phyloP scores from a whole-genome alignment of 2,329 filamentous ascomycete genomes.

The Pseudopithomyces chartarum region DNA sequence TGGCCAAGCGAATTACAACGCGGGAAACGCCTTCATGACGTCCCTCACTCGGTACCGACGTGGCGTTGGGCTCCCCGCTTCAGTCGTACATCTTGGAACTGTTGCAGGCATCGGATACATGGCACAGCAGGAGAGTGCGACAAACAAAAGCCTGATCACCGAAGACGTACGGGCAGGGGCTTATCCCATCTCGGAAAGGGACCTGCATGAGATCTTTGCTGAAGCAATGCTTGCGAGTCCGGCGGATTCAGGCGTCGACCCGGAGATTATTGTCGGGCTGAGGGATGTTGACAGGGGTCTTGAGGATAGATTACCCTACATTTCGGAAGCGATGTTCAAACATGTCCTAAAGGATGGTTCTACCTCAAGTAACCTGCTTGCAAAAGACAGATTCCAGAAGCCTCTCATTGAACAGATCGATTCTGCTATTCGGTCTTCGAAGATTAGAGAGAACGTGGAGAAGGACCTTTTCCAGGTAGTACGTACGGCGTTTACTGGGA shows the following conservation, averaged over 20 bases:
- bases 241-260: slow-evolving; percentile 3
- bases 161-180: background rate
- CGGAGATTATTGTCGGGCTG: slow-evolving; percentile 17
- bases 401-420: slow-evolving; percentile 8
- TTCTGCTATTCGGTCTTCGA: background rate
- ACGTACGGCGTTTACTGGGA: background rate
- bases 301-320: background rate
- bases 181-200: slow-evolving; percentile 15
- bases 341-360: background rate
- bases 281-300: slow-evolving; percentile 5
- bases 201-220: slow-evolving; percentile 13
- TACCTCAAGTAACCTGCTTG: background rate
- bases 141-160: background rate
- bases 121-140: background rate
- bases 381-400: background rate
- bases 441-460: background rate
- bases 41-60: slow-evolving; percentile 45
- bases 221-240: slow-evolving; percentile 13
- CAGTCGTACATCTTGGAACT: slow-evolving; percentile 46
- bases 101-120: slow-evolving; percentile 53
- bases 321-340: slow-evolving; percentile 9
- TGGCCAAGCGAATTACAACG: slow-evolving; percentile 24
- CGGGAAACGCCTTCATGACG: slow-evolving; percentile 46
- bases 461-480: background rate
- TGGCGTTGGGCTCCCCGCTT: slow-evolving; percentile 45